Base-by-base conservation (phyloP, 768 basidiomycete species). In the Trametes punicea region DNA sequence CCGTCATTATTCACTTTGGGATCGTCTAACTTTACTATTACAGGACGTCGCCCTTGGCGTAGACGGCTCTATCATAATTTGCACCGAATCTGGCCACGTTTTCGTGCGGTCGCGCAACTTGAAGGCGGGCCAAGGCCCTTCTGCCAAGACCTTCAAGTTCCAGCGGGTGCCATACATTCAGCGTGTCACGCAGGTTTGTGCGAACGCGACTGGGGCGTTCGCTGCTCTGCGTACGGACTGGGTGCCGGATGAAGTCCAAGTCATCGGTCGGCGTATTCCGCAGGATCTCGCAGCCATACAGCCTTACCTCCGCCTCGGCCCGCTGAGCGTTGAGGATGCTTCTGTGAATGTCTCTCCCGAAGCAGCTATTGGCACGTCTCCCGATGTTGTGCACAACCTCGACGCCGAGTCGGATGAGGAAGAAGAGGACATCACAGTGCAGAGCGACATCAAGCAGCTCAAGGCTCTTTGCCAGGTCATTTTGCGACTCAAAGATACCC, bases 81-180 rank as follows among this genome's bases (percentile, higher is more conserved):
- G 92, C 72, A 98, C 96, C 1, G 84, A 89, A 59, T 95, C 96
- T 4, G 96, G 96, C 0, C 94, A 98, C 64, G 94, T 96, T 29
- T 98, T 88, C 66, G 79, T 95, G 21, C 87, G 94, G 21, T 78
- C 84, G 18, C 81, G 92, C 25, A 60, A 55, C 38, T 42, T 59
- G 18, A 62, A 64, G 60, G 57, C 63, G 4, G 62, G 59, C 4
- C 62, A 64, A 36, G 69, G 65, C 56, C 65, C 34, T 48, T 70
- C 59, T 38, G 60, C 55, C 5, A 87, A 87, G 66, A 67, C 81
- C 1, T 81, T 81, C 75, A 93, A 87, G 72, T 96, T 93, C 67
- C 82, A 86, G 56, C 83, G 87, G 11, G 74, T 97, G 1, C 84
- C 88, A 0, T 83, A 83, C 62, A 73, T 97, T 1, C 95, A 98